Conservation (phyloP, 345 rosid species). For the Dipteronia dyeriana region DNA sequence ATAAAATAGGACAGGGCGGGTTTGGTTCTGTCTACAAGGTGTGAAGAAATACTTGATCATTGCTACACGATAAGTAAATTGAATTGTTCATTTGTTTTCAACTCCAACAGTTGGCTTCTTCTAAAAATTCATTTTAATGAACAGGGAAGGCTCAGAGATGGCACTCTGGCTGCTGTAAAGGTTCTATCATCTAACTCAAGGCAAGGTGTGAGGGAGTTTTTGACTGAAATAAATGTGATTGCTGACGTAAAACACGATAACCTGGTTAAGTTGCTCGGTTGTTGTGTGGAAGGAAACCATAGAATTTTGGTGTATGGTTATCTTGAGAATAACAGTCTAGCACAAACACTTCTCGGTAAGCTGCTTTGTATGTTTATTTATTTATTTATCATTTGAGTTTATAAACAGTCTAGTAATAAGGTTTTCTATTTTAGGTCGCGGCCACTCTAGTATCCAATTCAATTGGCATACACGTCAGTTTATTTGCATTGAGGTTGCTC, state of each 20-base stretch:
- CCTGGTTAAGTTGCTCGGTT: constrained; percentile 63
- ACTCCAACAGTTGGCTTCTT: not conserved
- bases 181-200: constrained; percentile 59
- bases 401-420: not conserved
- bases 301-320: constrained; percentile 71
- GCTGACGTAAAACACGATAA: constrained; percentile 56
- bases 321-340: constrained; percentile 73
- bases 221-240: constrained; percentile 64
- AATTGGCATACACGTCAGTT: constrained; percentile 48
- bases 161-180: constrained; percentile 57
- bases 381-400: constrained; percentile 2
- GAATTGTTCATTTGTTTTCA: constrained; percentile 1
- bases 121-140: constrained; percentile 8
- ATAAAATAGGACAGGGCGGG: constrained; percentile 76
- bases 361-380: not conserved
- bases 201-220: constrained; percentile 67
- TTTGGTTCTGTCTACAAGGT: constrained; percentile 81
- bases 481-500: constrained; percentile 69
- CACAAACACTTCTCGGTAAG: constrained; percentile 67
- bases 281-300: constrained; percentile 62
- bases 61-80: not conserved
- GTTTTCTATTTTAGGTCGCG: constrained; percentile 37
- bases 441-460: constrained; percentile 46
- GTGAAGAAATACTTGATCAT: constrained; percentile 7
- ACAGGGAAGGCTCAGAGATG: constrained; percentile 64